phyloP scores from a whole-genome alignment of 1,139 yeast genomes.

The Geotrichum cucujoidarum region DNA sequence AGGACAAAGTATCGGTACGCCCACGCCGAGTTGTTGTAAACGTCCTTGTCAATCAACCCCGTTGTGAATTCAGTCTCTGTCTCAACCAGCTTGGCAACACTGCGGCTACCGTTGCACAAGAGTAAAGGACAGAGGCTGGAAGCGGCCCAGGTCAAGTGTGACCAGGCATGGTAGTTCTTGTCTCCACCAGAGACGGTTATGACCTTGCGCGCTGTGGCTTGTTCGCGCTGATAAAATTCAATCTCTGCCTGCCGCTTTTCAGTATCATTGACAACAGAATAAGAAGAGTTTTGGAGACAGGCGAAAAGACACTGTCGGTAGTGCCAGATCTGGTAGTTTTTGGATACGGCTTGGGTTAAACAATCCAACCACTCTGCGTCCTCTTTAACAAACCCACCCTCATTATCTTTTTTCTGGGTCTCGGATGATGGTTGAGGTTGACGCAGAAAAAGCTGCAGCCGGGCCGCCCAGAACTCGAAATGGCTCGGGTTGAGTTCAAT shows the following conservation, averaged over 20 bases:
- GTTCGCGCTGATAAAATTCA: not conserved
- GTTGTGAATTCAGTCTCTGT: conserved; percentile 54
- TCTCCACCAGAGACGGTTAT: too few relatives aligned
- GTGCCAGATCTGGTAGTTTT: conserved; percentile 96
- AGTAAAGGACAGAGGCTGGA: not conserved
- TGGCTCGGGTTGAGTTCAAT: conserved; percentile 77
- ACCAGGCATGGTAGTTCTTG: conserved; percentile 96
- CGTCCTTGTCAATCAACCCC: conserved; percentile 53
- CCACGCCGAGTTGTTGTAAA: conserved; percentile 94
- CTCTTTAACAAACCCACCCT: conserved; percentile 26
- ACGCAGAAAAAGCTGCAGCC: too few relatives aligned
- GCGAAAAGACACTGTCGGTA: conserved; percentile 53
- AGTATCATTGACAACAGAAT: too few relatives aligned
- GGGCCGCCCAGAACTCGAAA: conserved; percentile 80
- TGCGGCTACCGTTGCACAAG: not conserved
- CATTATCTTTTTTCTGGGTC: conserved; percentile 26
- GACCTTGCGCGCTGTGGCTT: not conserved
- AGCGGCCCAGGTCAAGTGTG: conserved; percentile 68
- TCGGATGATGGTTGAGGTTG: too few relatives aligned
- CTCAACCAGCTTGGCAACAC: conserved; percentile 22
- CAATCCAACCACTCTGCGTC: conserved; percentile 65
- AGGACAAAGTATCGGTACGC: conserved; percentile 65
- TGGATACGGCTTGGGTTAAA: conserved; percentile 69
- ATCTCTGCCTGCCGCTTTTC: not conserved
- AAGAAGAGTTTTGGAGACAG: too few relatives aligned